Percentiles rank a stretch among this genome's conserved stretches.
Evolutionary conservation across 257 asterid species (phyloP).

Genomic region (Capsicum rhomboideum): DNA sequence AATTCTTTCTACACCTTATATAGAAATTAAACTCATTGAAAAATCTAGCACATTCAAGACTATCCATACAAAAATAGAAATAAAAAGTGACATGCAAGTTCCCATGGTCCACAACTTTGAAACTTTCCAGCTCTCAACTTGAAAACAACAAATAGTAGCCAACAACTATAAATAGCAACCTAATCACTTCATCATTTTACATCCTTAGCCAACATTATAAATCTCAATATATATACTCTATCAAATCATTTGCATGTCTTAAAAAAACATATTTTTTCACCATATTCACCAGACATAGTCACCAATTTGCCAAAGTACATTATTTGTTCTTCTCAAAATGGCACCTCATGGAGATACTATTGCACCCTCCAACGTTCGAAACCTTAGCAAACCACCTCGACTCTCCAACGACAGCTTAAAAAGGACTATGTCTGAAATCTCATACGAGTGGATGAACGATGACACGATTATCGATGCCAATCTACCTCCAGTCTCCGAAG

Average conservation of each 20-base stretch:
- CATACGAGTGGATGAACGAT: neutral
- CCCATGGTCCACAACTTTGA: neutral
- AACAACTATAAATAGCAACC: neutral
- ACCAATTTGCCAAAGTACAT: neutral
- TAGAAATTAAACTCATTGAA: neutral
- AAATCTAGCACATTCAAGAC: conserved; percentile 2
- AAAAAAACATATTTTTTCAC: neutral
- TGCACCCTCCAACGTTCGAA: neutral
- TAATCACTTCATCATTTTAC: neutral
- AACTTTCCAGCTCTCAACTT: neutral
- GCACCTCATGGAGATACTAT: conserved; percentile 4
- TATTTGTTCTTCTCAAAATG: neutral
- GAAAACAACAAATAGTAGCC: neutral
- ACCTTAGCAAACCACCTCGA: neutral
- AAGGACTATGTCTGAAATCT: conserved; percentile 10
- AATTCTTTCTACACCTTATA: neutral
- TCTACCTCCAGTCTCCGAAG: conserved; percentile 5
- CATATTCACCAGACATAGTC: no score
- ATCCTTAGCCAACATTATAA: neutral
- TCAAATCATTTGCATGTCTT: neutral
- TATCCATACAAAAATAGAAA: neutral
- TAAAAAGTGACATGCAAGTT: neutral
- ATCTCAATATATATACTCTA: neutral
- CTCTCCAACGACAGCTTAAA: neutral
- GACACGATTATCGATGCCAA: neutral